Evolutionary conservation across 192 early-diverging fungal genomes (phyloP), one percentile per base, ranked within the genome.

Genomic region (Phlyctochytrium planicorne): DNA sequence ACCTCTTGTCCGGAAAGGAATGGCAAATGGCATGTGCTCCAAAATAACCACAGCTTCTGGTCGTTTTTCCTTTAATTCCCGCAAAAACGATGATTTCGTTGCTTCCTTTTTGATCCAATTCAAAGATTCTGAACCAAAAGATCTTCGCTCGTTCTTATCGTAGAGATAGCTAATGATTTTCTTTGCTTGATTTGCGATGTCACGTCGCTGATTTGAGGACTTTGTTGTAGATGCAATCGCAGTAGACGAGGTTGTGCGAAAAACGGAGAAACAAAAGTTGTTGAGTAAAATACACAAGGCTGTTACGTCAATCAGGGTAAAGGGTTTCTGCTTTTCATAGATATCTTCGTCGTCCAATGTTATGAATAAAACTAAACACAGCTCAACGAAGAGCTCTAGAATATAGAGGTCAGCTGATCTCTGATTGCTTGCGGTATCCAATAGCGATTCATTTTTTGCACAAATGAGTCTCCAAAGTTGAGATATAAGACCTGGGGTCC

Each of bases 351-450:
- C 83, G 27, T 88, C 86, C 1, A 85, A 57, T 0, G 87, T 88
- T 83, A 84, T 65, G 55, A 90, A 86, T 29, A 87, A 80, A 14
- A 87, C 50, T n/a, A 69, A 71, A 47, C 79, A 80, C 10, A 63
- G 64, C 59, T 88, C 84, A 65, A 87, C 90, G 71, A 91, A 89
- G 23, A 90, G 66, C 36, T 85, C 78, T 1, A 91, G 64, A 17
- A 89, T 72, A 0, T 78, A 65, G 20, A 89, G 79, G 36, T 85
- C n/a, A n/a, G n/a, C n/a, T n/a, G n/a, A n/a, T n/a, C n/a, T n/a
- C n/a, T n/a, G n/a, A n/a, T n/a, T n/a, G n/a, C n/a, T n/a, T n/a
- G n/a, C n/a, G n/a, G n/a, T n/a, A n/a, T n/a, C n/a, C n/a, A n/a
- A n/a, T n/a, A n/a, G n/a, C n/a, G 63, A 0, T 81, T 83, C 50